Conservation (phyloP, 805 yeast genomes). For the Blastobotrys parvus region DNA sequence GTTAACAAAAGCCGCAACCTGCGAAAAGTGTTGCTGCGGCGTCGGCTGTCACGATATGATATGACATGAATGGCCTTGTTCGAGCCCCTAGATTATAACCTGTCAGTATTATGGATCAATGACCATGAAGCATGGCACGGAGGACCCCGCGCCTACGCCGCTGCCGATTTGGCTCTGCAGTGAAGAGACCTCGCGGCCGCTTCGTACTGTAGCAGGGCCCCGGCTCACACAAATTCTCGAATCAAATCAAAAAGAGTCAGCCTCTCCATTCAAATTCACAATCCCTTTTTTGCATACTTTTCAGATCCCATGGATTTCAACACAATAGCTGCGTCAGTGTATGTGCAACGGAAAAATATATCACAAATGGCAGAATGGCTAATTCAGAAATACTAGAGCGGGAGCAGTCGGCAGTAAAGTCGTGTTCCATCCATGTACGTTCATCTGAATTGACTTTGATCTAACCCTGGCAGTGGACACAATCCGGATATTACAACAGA, state of each 20-base stretch:
- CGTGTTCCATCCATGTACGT: constrained; percentile 14
- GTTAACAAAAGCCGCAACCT: no score
- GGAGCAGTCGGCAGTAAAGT: constrained; percentile 14
- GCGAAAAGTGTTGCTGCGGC: no score
- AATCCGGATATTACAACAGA: constrained; percentile 34
- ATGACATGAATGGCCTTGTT: no score
- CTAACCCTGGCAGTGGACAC: constrained; percentile 26
- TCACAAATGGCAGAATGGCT: background rate
- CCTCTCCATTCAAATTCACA: background rate
- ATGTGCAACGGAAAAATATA: constrained; percentile 8
- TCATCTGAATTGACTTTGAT: no score
- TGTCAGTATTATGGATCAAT: no score
- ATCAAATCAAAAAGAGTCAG: background rate
- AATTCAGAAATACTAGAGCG: constrained; percentile 1
- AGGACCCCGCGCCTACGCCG: no score
- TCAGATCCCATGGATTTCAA: constrained; percentile 24
- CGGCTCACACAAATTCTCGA: background rate
- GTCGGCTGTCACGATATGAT: no score
- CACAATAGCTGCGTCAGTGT: constrained; percentile 33
- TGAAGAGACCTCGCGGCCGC: no score
- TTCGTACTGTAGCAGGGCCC: no score
- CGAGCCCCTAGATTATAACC: no score
- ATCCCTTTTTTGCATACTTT: background rate
- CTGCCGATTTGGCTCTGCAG: no score
- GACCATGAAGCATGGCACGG: no score